Evolutionary conservation across 768 basidiomycete species (phyloP).

Genomic region (Termitomyces sp.): DNA sequence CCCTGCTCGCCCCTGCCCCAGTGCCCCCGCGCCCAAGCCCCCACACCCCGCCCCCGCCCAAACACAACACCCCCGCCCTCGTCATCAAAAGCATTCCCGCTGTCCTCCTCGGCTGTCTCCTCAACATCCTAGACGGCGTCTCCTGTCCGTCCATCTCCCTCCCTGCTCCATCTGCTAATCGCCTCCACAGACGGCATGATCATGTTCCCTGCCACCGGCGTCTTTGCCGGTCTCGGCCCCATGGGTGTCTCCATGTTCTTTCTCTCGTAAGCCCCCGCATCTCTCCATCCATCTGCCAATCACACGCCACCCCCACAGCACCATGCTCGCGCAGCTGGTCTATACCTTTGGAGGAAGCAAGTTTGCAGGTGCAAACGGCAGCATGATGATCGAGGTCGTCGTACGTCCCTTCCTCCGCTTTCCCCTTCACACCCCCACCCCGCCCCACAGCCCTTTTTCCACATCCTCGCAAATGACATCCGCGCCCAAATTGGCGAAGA

Average conservation of each 20-base stretch:
- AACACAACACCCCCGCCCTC: neutral
- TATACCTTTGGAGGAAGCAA: slow-evolving; percentile 85
- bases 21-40: neutral
- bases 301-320: slow-evolving; percentile 30
- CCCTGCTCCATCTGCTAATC: neutral
- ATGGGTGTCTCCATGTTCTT: slow-evolving; percentile 97
- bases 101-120: slow-evolving; percentile 73
- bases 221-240: slow-evolving; percentile 77
- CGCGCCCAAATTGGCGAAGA: slow-evolving; percentile 66
- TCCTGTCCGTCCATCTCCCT: slow-evolving; percentile 53
- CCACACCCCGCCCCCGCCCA: neutral
- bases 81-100: slow-evolving; percentile 63
- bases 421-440: rapidly evolving
- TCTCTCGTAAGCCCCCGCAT: slow-evolving; percentile 46
- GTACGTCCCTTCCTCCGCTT: slow-evolving; percentile 34
- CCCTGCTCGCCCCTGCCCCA: neutral
- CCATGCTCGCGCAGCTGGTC: slow-evolving; percentile 75
- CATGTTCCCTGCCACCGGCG: slow-evolving; percentile 80
- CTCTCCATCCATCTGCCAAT: neutral
- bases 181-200: slow-evolving; percentile 78
- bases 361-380: slow-evolving; percentile 87
- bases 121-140: slow-evolving; percentile 93
- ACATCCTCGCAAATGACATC: slow-evolving; percentile 81
- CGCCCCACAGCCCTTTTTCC: slow-evolving; percentile 83
- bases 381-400: slow-evolving; percentile 99